These are phyloP conservation scores for Plantago rigida DNA, from an alignment of 305 asterid genomes.

Conservation along the genomic window DNA sequence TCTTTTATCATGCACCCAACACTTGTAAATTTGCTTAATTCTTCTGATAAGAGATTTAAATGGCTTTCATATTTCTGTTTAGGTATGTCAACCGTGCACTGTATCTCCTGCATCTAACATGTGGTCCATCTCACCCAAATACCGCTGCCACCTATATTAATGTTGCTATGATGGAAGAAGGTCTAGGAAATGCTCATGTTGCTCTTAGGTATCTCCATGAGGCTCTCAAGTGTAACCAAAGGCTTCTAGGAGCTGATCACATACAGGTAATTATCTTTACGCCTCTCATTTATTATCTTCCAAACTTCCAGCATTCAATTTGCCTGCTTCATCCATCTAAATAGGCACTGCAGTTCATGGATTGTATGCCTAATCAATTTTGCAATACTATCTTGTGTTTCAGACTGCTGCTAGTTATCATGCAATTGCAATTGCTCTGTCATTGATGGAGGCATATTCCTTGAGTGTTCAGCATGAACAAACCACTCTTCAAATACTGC, in stretches of 20 bases:
- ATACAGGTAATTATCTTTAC: constrained; percentile 47
- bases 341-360: not conserved
- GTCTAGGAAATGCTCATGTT: constrained; percentile 78
- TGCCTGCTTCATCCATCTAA: not conserved
- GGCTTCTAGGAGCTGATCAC: constrained; percentile 92
- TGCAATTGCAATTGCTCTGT: constrained; percentile 86
- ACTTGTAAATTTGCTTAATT: not conserved
- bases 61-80: constrained; percentile 25
- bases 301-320: not conserved
- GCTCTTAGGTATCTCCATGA: constrained; percentile 90
- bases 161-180: constrained; percentile 97
- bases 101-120: constrained; percentile 79
- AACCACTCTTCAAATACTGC: constrained; percentile 80
- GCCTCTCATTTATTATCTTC: not conserved
- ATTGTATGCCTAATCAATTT: not conserved
- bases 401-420: constrained; percentile 94
- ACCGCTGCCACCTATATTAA: constrained; percentile 87
- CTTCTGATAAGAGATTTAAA: not conserved
- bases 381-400: constrained; percentile 1
- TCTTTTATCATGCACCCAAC: not conserved
- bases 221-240: constrained; percentile 91
- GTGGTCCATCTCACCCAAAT: constrained; percentile 91
- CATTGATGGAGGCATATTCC: constrained; percentile 86
- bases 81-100: constrained; percentile 90
- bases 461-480: constrained; percentile 87